Conservation (phyloP, 345 rosid genomes). For the Ceriops zippeliana region DNA sequence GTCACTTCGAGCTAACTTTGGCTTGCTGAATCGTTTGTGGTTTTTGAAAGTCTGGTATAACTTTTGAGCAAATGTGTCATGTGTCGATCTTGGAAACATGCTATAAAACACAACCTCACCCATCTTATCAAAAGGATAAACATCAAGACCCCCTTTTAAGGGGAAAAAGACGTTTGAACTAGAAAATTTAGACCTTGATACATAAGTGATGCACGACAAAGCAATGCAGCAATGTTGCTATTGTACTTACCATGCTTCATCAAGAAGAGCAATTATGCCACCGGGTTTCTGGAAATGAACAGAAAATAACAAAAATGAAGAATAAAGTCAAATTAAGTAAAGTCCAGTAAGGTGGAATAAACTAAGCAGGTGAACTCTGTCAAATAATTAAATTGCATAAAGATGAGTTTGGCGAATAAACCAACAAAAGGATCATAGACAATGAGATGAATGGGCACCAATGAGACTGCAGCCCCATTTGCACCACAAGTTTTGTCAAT, state of each 20-base stretch:
- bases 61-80: slow-evolving; percentile 98
- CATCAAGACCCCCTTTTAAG: neutral
- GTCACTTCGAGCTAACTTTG: slow-evolving; percentile 91
- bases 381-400: neutral
- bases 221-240: neutral
- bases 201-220: slow-evolving; percentile 5
- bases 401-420: neutral
- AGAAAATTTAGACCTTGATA: slow-evolving; percentile 5
- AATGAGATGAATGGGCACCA: neutral
- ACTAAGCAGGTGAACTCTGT: too few relatives aligned
- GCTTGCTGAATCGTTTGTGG: slow-evolving; percentile 89
- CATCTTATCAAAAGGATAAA: slow-evolving; percentile 18
- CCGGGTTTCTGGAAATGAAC: slow-evolving; percentile 86
- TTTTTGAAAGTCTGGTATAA: slow-evolving; percentile 92
- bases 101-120: slow-evolving; percentile 43
- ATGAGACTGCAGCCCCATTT: neutral
- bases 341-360: neutral
- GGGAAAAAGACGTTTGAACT: neutral
- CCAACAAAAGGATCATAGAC: neutral
- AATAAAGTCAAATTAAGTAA: neutral
- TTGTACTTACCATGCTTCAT: slow-evolving; percentile 92
- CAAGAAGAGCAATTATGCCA: slow-evolving; percentile 96
- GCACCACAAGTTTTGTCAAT: neutral
- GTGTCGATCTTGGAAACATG: slow-evolving; percentile 98
- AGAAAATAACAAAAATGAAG: slow-evolving; percentile 9